Conservation (phyloP, 306 rosid species). For the Psophocarpus tetragonolobus region DNA sequence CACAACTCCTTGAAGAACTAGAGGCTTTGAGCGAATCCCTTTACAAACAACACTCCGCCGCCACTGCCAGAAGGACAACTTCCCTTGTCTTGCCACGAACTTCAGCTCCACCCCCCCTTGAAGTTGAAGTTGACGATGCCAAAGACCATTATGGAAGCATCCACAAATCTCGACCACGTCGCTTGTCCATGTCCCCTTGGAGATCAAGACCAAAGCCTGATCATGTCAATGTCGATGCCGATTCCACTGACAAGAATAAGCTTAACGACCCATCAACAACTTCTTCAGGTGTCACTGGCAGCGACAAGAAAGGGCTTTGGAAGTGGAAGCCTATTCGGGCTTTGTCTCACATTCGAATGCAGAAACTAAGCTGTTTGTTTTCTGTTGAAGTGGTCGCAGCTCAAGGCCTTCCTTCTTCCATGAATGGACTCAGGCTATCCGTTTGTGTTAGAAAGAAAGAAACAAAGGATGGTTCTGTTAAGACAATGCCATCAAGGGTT, state of each 20-base stretch:
- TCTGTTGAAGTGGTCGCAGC: conserved; percentile 82
- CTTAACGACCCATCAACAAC: conserved; percentile 39
- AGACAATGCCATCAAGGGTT: conserved; percentile 93
- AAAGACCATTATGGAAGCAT: conserved; percentile 34
- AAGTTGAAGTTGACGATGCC: conserved; percentile 48
- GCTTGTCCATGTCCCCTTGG: conserved; percentile 95
- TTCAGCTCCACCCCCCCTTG: conserved; percentile 51
- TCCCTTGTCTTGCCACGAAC: conserved; percentile 86
- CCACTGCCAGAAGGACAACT: conserved; percentile 72
- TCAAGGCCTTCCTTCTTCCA: conserved; percentile 90
- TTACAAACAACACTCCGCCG: conserved; percentile 62
- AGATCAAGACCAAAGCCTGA: conserved; percentile 64
- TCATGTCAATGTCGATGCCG: too few relatives aligned
- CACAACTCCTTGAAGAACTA: conserved; percentile 76
- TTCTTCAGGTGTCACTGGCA: conserved; percentile 33
- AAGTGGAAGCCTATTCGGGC: conserved; percentile 94
- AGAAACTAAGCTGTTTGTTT: conserved; percentile 78
- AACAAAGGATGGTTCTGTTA: conserved; percentile 90
- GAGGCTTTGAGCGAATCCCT: conserved; percentile 87
- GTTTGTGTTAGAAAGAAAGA: conserved; percentile 89
- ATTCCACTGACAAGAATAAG: conserved; percentile 34
- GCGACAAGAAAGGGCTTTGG: conserved; percentile 84
- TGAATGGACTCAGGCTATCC: conserved; percentile 86
- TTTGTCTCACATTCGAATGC: conserved; percentile 85
- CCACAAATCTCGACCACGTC: conserved; percentile 53